Percentiles rank a stretch among this genome's conserved stretches.
These are phyloP conservation scores for Puccinia sorghi DNA, from an alignment of 1,284 basidiomycete genomes.

Conservation along the genomic window DNA sequence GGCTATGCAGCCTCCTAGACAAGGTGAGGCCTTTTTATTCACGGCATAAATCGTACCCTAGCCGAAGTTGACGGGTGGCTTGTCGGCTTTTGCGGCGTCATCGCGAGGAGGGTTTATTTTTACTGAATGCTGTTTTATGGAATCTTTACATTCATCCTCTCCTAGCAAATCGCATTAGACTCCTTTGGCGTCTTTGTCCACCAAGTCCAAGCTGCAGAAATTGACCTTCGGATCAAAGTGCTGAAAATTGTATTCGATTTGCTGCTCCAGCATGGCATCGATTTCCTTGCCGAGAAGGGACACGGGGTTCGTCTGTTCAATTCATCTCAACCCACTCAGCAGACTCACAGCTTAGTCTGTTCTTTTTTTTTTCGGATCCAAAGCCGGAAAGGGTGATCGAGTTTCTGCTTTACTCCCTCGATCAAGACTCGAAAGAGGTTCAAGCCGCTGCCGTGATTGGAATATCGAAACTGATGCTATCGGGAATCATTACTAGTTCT, in stretches of 20 bases:
- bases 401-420: constrained; percentile 74
- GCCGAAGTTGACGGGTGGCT: not conserved
- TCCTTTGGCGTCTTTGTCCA: constrained; percentile 88
- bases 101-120: not conserved
- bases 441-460: constrained; percentile 80
- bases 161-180: constrained; percentile 79
- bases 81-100: not conserved
- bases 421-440: constrained; percentile 71
- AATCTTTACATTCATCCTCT: not conserved
- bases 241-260: constrained; percentile 87
- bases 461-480: constrained; percentile 83
- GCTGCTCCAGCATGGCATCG: constrained; percentile 81
- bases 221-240: constrained; percentile 75
- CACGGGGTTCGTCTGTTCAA: constrained; percentile 57
- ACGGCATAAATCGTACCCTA: not conserved
- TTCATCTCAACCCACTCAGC: not conserved
- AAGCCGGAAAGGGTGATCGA: constrained; percentile 72
- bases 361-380: not conserved
- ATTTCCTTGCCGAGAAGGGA: constrained; percentile 65
- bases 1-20: constrained; percentile 87
- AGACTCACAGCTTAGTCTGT: not conserved
- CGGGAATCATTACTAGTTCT: constrained; percentile 76
- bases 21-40: constrained; percentile 59
- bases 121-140: constrained; percentile 27
- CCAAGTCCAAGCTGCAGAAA: constrained; percentile 76